Conservation (phyloP, 805 yeast genomes). For the Starmerella bombi region DNA sequence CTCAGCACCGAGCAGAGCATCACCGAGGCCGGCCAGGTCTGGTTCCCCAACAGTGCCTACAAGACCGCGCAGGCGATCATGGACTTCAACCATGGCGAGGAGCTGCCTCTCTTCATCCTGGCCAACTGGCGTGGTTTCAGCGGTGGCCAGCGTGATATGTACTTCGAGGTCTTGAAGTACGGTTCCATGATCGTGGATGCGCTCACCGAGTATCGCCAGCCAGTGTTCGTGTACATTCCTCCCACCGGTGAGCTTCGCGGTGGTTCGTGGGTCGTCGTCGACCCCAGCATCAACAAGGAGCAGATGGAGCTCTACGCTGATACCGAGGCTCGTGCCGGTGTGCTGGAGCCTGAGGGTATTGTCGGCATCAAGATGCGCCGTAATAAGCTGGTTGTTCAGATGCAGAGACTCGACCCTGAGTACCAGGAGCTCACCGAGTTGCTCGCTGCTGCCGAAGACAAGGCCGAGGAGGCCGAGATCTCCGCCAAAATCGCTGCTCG, state of each 20-base stretch:
- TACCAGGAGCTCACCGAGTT: conserved; percentile 51
- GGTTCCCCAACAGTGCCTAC: conserved; percentile 99
- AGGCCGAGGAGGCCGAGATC: conserved; percentile 54
- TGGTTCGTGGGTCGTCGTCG: conserved; percentile 99
- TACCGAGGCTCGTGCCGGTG: conserved; percentile 91
- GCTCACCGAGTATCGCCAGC: conserved; percentile 87
- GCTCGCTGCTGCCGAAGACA: conserved; percentile 36
- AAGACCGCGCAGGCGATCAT: conserved; percentile 98
- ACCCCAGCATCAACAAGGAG: conserved; percentile 90
- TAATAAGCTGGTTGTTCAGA: conserved; percentile 78
- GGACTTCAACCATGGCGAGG: conserved; percentile 96
- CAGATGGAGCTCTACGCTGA: conserved; percentile 99
- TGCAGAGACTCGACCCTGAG: conserved; percentile 72
- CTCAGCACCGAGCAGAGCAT: conserved; percentile 74
- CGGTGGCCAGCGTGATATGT: conserved; percentile 99
- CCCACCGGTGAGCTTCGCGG: conserved; percentile 98
- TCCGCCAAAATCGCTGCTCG: conserved; percentile 59
- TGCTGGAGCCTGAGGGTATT: conserved; percentile 97
- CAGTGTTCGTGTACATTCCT: conserved; percentile 92
- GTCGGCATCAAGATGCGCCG: conserved; percentile 96
- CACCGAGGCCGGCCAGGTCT: conserved; percentile 98
- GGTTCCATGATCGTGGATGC: conserved; percentile 98
- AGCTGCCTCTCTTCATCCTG: conserved; percentile 88
- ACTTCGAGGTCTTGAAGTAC: conserved; percentile 90
- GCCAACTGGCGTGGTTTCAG: conserved; percentile 99